phyloP scores from a whole-genome alignment of 2,329 filamentous ascomycete species.

The Aspergillus sojae region DNA sequence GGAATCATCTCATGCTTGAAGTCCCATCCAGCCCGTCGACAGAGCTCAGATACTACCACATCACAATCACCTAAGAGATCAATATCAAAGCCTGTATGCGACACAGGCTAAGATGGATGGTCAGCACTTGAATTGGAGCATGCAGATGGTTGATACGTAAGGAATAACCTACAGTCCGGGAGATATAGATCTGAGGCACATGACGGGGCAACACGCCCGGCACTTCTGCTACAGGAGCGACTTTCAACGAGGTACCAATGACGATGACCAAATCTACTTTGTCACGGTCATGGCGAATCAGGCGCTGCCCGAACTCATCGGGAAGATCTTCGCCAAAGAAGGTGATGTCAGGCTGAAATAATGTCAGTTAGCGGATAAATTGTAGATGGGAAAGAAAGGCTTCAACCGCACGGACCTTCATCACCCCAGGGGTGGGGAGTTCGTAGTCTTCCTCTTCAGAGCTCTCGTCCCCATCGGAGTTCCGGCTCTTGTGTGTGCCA shows the following conservation, averaged over 20 bases:
- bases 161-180: constrained; percentile 61
- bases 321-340: constrained; percentile 95
- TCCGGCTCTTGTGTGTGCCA: constrained; percentile 53
- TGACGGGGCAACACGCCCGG: constrained; percentile 76
- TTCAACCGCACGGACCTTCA: constrained; percentile 59
- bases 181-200: constrained; percentile 89
- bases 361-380: constrained; percentile 17
- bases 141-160: background rate
- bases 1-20: constrained; percentile 82
- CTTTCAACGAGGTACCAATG: constrained; percentile 94
- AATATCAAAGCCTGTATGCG: constrained; percentile 93
- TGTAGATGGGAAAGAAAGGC: background rate
- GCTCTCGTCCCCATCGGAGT: constrained; percentile 57
- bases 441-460: constrained; percentile 64
- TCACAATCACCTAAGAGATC: constrained; percentile 96
- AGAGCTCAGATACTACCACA: constrained; percentile 83
- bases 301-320: constrained; percentile 75
- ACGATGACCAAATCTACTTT: constrained; percentile 88
- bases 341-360: constrained; percentile 79
- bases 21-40: constrained; percentile 77
- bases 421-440: constrained; percentile 72
- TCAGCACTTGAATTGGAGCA: constrained; percentile 14
- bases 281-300: constrained; percentile 79
- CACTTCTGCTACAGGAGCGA: constrained; percentile 91
- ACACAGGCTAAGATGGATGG: constrained; percentile 60